Evolutionary conservation across 805 yeast species (phyloP), one percentile per base, ranked within the genome.

Genomic region (Candida argentea): DNA sequence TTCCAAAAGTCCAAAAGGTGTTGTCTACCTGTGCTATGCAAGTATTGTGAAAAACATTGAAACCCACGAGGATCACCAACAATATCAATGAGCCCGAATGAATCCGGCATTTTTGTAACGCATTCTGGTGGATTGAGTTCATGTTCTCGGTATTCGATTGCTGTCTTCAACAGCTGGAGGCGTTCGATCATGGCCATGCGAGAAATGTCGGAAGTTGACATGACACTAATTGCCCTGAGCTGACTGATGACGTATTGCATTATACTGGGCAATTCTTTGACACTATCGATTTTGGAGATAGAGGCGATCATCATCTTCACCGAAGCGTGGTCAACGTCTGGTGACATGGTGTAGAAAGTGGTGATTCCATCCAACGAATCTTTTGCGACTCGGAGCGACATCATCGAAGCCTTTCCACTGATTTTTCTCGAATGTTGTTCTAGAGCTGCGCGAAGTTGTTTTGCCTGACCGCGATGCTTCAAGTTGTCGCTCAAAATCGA

Each of bases 381-480:
- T 20, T 16, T 24, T 10, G 14, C 13, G 6, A 22, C 12, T 8
- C 16, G 16, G 5, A 30, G 25, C 11, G 24, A 24, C 5, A 14
- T 14, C 7, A 14, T 13, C 2, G 34, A 27, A 8, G 27, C 14
- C 16, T 26, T 34, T 14, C 28, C 25, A 2, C 28, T 16, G 7
- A 36, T 17, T 14, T 32, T 40, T 5, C 34, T 30, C 1, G 80
- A 63, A 42, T 85, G 91, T 35, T 72, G 67, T 36, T 76, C 78
- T 20, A 86, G 55, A 1, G 83, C 81, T 14, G 67, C 72, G 35
- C 94, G 56, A 14, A 87, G 64, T 37, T 74, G 69, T 34, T 76
- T 70, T 1, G 86, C 93, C 42, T 82, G 84, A 20, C 69, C 69
- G 31, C 86, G 59, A 42, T 84, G 93, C 36, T 74, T 74, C 45